phyloP scores from a whole-genome alignment of 495 filamentous ascomycete species.

The Evernia prunastri region DNA sequence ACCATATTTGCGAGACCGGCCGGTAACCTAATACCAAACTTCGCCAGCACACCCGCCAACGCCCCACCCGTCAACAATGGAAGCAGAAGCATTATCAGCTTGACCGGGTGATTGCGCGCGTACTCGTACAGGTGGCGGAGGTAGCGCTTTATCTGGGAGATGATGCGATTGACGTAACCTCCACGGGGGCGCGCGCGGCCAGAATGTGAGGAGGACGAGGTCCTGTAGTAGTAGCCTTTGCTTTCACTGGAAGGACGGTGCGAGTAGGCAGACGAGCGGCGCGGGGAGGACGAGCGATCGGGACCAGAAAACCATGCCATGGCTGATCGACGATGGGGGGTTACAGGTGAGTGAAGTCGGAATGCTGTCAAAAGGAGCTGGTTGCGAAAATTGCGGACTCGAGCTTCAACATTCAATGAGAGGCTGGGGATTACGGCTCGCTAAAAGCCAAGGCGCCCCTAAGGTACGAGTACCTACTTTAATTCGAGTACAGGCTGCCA shows the following conservation, averaged over 20 bases:
- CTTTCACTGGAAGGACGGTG: conserved; percentile 34
- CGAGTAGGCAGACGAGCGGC: conserved; percentile 35
- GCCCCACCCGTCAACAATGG: conserved; percentile 78
- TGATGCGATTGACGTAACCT: conserved; percentile 63
- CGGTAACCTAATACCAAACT: conserved; percentile 72
- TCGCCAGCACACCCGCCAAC: conserved; percentile 60
- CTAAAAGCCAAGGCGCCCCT: not conserved
- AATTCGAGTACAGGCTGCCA: no score
- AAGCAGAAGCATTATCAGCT: conserved; percentile 78
- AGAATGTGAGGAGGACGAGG: conserved; percentile 56
- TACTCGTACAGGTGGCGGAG: conserved; percentile 69
- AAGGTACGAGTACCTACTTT: no score
- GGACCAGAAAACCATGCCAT: conserved; percentile 16
- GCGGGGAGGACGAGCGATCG: conserved; percentile 25
- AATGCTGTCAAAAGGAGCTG: not conserved
- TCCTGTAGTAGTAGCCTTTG: conserved; percentile 36
- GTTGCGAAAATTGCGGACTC: not conserved
- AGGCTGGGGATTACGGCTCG: not conserved
- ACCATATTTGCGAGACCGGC: conserved; percentile 48
- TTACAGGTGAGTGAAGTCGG: not conserved
- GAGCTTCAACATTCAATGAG: not conserved
- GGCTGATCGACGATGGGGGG: not conserved
- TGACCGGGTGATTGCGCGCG: conserved; percentile 69
- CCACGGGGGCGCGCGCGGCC: conserved; percentile 62
- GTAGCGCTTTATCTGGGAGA: conserved; percentile 63